Evolutionary conservation across 345 rosid species (phyloP), one percentile per base, ranked within the genome.

Genomic region (Aurinia saxatilis): DNA sequence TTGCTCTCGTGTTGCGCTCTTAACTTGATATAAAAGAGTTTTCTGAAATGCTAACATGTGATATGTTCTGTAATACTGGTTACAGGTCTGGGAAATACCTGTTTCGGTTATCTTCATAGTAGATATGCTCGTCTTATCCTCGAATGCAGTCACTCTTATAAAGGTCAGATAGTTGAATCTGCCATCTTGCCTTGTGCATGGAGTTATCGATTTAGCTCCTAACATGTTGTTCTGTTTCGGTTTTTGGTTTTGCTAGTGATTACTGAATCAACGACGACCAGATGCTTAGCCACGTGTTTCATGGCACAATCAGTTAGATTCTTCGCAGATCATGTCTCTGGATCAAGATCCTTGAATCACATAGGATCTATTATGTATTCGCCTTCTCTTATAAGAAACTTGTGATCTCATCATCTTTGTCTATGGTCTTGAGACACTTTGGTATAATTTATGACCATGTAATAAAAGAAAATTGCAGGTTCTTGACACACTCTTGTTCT

Each of bases 51-150:
- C n/a, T n/a, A n/a, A n/a, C n/a, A n/a, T n/a, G n/a, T n/a, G n/a
- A n/a, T n/a, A n/a, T n/a, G 10, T 11, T 48, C 41, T 12, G 23
- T 18, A 8, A 14, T 25, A 2, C 10, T 51, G 17, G 57, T 50
- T 58, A 31, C 87, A 86, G 96, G 84, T 91, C 30, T 86, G 95
- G 98, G 83, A 84, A 60, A 83, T 91, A 57, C 92, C 95, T 2
- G 58, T 85, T 27, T 86, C 88, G 6, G 90, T 84, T 66, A 73
- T 82, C 58, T n/a, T n/a, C n/a, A n/a, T n/a, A n/a, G n/a, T n/a
- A n/a, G n/a, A n/a, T n/a, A n/a, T n/a, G n/a, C n/a, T n/a, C n/a
- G n/a, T n/a, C n/a, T n/a, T n/a, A n/a, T n/a, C n/a, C n/a, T n/a
- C n/a, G n/a, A n/a, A n/a, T n/a, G n/a, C n/a, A n/a, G n/a, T n/a